Conservation (phyloP, 2,329 filamentous ascomycete species). For the Fonsecaea multimorphosa region DNA sequence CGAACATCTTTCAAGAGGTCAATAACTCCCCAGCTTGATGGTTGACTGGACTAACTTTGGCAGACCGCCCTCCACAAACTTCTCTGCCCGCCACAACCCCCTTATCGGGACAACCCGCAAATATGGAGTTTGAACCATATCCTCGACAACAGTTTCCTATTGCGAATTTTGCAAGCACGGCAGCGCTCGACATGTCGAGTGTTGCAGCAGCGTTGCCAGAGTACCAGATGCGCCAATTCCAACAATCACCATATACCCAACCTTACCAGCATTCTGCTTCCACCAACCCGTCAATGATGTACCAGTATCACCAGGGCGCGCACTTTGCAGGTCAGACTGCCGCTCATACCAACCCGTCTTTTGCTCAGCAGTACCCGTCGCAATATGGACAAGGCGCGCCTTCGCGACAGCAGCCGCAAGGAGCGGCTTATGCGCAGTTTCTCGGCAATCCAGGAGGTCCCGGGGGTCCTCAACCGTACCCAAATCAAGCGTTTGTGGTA, state of each 20-base stretch:
- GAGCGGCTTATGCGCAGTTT: conserved; percentile 28
- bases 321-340: conserved; percentile 41
- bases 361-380: conserved; percentile 37
- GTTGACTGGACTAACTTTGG: conserved; percentile 6
- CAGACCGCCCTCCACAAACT: conserved; percentile 24
- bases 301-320: conserved; percentile 38
- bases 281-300: conserved; percentile 33
- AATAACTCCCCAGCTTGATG: not conserved
- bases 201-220: conserved; percentile 41
- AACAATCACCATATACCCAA: conserved; percentile 36
- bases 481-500: conserved; percentile 26
- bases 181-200: conserved; percentile 40
- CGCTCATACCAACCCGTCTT: conserved; percentile 28
- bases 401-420: conserved; percentile 33
- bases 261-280: conserved; percentile 25
- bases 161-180: conserved; percentile 19
- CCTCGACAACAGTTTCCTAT: conserved; percentile 35
- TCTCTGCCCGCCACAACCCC: conserved; percentile 10
- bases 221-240: conserved; percentile 35
- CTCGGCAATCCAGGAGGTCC: conserved; percentile 10
- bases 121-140: conserved; percentile 35
- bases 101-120: conserved; percentile 16
- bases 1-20: conserved; percentile 62
- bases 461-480: conserved; percentile 19
- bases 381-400: conserved; percentile 35